Conservation (phyloP, 306 rosid species). For the Sophora flavescens region DNA sequence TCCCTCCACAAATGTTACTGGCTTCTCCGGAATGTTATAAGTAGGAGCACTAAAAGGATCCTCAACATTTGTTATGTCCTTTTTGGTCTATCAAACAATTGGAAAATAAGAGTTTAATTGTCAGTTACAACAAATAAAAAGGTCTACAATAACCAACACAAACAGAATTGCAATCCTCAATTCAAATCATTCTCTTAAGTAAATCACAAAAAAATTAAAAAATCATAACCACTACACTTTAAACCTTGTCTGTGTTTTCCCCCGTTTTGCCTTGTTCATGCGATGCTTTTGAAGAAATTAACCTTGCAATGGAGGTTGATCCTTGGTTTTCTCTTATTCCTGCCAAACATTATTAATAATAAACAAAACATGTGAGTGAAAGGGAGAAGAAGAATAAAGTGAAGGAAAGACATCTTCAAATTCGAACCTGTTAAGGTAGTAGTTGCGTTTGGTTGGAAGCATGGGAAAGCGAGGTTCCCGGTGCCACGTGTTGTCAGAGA, state of each 20-base stretch:
- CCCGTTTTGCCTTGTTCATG: constrained; percentile 44
- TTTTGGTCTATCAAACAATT: constrained; percentile 65
- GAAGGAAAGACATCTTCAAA: neutral
- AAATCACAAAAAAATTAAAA: neutral
- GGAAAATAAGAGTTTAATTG: neutral
- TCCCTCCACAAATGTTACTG: constrained; percentile 83
- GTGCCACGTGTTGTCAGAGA: neutral
- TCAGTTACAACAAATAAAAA: neutral
- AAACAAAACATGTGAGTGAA: neutral
- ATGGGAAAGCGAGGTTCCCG: constrained; percentile 12
- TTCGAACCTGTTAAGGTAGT: neutral
- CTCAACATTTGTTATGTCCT: constrained; percentile 79
- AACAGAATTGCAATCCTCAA: neutral
- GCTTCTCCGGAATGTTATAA: constrained; percentile 92
- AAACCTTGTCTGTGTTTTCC: constrained; percentile 49
- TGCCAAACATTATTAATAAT: neutral
- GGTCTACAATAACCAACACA: neutral
- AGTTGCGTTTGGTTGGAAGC: neutral
- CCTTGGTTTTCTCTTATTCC: constrained; percentile 47
- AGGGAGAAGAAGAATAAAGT: neutral
- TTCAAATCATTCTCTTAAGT: neutral
- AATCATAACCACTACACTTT: neutral
- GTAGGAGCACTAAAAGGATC: constrained; percentile 93
- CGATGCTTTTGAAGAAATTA: constrained; percentile 70
- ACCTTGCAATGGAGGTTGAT: constrained; percentile 48